phyloP scores from a whole-genome alignment of 2,329 filamentous ascomycete genomes.

The Pseudogymnoascus sp. region DNA sequence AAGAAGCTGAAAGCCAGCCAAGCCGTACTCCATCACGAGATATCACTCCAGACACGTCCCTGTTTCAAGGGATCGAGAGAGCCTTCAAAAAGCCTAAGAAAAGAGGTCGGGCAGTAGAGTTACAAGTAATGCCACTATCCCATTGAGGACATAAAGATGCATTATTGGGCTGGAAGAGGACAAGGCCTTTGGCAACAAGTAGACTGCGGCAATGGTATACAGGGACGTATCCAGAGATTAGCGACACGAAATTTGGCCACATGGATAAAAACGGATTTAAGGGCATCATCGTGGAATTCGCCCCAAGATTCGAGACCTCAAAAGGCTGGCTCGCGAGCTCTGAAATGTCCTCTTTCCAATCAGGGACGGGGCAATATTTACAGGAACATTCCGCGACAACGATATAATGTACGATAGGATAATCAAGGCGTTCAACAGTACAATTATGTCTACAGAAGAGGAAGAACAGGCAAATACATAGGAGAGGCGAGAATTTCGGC shows the following conservation, averaged over 20 bases:
- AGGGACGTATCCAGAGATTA: slow-evolving; percentile 23
- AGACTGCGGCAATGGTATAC: slow-evolving; percentile 24
- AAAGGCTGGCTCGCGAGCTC: slow-evolving; percentile 14
- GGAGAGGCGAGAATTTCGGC: no score
- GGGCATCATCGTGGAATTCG: slow-evolving; percentile 23
- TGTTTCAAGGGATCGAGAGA: slow-evolving; percentile 15
- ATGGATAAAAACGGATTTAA: slow-evolving; percentile 22
- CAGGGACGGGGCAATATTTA: slow-evolving; percentile 16
- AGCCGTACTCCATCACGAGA: slow-evolving; percentile 18
- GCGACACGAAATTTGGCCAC: slow-evolving; percentile 17
- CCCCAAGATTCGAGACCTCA: slow-evolving; percentile 23
- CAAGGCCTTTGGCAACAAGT: slow-evolving; percentile 11
- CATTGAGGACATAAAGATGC: no score
- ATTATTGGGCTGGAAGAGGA: neutral
- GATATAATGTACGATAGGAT: slow-evolving; percentile 13
- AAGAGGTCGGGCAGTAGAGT: slow-evolving; percentile 19
- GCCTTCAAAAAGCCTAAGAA: slow-evolving; percentile 15
- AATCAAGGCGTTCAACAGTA: slow-evolving; percentile 9
- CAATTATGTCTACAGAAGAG: neutral
- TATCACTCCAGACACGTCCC: slow-evolving; percentile 15
- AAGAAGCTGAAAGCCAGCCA: slow-evolving; percentile 17
- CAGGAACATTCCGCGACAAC: slow-evolving; percentile 9
- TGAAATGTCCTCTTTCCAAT: slow-evolving; percentile 19
- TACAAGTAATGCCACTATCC: slow-evolving; percentile 17
- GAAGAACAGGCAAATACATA: no score